Evolutionary conservation across 2,329 filamentous ascomycete genomes (phyloP).

Genomic region (Ilyonectria sp.): DNA sequence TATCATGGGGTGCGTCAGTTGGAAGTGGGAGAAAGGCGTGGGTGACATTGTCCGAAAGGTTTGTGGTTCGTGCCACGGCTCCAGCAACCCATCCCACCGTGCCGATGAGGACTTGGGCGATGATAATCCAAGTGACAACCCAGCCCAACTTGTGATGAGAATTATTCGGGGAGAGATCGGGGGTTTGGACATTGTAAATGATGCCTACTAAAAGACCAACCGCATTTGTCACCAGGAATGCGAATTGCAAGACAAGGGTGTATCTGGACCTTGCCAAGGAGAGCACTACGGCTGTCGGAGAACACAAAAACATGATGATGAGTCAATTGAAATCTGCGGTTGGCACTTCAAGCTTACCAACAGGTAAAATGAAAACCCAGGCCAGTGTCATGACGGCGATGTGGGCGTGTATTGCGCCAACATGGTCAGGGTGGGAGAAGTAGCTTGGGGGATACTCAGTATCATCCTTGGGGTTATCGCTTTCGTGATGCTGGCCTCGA

Average conservation of each 20-base stretch:
- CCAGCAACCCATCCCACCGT: slow-evolving; percentile 73
- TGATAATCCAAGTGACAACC: slow-evolving; percentile 81
- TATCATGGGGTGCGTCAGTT: slow-evolving; percentile 54
- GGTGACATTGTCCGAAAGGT: slow-evolving; percentile 8
- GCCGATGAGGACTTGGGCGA: slow-evolving; percentile 79
- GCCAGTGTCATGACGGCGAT: slow-evolving; percentile 78
- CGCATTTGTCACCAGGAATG: slow-evolving; percentile 75
- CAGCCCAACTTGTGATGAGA: slow-evolving; percentile 92
- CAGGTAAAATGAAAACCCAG: slow-evolving; percentile 81
- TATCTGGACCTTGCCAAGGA: slow-evolving; percentile 85
- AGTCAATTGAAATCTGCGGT: not conserved
- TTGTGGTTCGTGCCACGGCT: slow-evolving; percentile 13
- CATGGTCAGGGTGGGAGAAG: slow-evolving; percentile 70
- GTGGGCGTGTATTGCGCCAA: slow-evolving; percentile 75
- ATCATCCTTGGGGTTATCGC: slow-evolving; percentile 46
- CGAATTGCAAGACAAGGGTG: slow-evolving; percentile 77
- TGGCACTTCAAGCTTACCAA: slow-evolving; percentile 68
- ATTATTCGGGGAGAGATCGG: slow-evolving; percentile 89
- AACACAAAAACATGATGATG: slow-evolving; percentile 24
- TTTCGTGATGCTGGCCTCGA: slow-evolving; percentile 27
- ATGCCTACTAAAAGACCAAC: slow-evolving; percentile 76
- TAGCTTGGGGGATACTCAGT: slow-evolving; percentile 66
- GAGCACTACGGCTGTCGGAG: slow-evolving; percentile 82
- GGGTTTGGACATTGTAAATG: slow-evolving; percentile 85
- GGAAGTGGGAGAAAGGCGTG: slow-evolving; percentile 76